Percentiles rank a stretch among this genome's conserved stretches.
These are phyloP conservation scores for Ophiostoma novo-ulmi DNA, from an alignment of 2,329 filamentous ascomycete genomes.

Conservation along the genomic window DNA sequence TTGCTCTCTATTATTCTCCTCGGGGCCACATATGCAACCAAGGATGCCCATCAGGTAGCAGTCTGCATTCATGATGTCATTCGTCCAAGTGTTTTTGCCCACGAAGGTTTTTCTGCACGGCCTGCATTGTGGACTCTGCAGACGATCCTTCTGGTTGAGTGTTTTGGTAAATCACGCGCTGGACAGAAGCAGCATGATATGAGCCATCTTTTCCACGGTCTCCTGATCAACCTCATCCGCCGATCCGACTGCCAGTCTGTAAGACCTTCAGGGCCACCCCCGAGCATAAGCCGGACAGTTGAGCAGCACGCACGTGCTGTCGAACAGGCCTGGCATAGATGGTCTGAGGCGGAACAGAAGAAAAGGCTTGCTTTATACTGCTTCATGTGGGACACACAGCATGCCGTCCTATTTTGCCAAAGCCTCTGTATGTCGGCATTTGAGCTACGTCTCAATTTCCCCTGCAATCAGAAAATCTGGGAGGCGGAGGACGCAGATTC, in stretches of 20 bases:
- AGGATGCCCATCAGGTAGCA: slow-evolving; percentile 26
- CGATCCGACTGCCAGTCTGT: slow-evolving; percentile 26
- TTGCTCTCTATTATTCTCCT: slow-evolving; percentile 24
- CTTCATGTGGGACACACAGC: slow-evolving; percentile 28
- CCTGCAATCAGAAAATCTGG: slow-evolving; percentile 26
- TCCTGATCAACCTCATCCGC: slow-evolving; percentile 27
- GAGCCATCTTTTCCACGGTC: slow-evolving; percentile 28
- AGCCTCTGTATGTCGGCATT: slow-evolving; percentile 28
- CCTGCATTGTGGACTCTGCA: slow-evolving; percentile 26
- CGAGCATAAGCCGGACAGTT: background rate
- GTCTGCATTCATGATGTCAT: slow-evolving; percentile 28
- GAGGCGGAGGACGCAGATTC: slow-evolving; percentile 19
- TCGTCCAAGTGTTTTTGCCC: slow-evolving; percentile 25
- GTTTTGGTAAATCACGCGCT: slow-evolving; percentile 27
- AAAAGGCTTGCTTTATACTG: slow-evolving; percentile 26
- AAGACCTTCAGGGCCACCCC: slow-evolving; percentile 13
- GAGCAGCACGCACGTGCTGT: slow-evolving; percentile 6
- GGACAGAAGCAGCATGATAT: slow-evolving; percentile 28
- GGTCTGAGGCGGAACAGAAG: slow-evolving; percentile 25
- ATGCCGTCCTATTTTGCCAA: slow-evolving; percentile 28
- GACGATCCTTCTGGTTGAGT: slow-evolving; percentile 26
- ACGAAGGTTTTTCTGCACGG: slow-evolving; percentile 24
- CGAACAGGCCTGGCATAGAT: slow-evolving; percentile 20
- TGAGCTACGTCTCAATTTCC: slow-evolving; percentile 25
- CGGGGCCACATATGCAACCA: slow-evolving; percentile 25